Conservation (phyloP, 2,329 filamentous ascomycete species). For the Verticillium albo-atrum region DNA sequence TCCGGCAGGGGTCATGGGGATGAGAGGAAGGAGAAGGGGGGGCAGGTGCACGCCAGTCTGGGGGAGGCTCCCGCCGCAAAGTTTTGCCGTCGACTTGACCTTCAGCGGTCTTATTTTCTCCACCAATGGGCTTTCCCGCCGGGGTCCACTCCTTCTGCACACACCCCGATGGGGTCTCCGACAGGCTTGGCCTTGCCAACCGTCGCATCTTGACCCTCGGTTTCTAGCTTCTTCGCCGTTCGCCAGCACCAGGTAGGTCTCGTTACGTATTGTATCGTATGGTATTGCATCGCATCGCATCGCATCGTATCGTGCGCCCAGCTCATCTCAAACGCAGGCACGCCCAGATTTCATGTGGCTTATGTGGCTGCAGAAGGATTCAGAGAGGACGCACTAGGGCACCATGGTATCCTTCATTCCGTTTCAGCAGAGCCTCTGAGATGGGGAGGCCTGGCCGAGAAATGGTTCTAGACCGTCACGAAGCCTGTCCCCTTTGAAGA, state of each 20-base stretch:
- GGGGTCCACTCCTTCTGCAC: background rate
- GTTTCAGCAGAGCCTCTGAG: background rate
- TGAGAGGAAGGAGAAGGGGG: background rate
- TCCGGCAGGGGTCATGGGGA: background rate
- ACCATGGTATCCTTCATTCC: background rate
- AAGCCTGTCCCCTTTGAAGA: background rate
- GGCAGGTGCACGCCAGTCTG: background rate
- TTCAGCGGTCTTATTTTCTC: background rate
- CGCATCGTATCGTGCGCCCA: background rate
- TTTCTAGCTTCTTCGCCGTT: background rate
- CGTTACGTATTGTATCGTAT: no score
- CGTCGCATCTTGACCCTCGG: background rate
- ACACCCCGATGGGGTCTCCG: background rate
- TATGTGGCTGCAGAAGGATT: background rate
- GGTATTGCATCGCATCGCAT: no score
- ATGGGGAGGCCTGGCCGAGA: background rate
- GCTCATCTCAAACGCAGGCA: background rate
- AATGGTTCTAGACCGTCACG: background rate
- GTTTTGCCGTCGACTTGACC: constrained; percentile 1
- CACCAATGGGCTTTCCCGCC: background rate
- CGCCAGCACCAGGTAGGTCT: no score
- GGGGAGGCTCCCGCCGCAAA: constrained; percentile 1
- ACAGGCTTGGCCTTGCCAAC: background rate
- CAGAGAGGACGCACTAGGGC: background rate
- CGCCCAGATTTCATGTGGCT: background rate